A percentile compares a stretch with the other conserved stretches of the same genome.
Evolutionary conservation across 1,284 basidiomycete species (phyloP).

Genomic region (Microbotryum intermedium): DNA sequence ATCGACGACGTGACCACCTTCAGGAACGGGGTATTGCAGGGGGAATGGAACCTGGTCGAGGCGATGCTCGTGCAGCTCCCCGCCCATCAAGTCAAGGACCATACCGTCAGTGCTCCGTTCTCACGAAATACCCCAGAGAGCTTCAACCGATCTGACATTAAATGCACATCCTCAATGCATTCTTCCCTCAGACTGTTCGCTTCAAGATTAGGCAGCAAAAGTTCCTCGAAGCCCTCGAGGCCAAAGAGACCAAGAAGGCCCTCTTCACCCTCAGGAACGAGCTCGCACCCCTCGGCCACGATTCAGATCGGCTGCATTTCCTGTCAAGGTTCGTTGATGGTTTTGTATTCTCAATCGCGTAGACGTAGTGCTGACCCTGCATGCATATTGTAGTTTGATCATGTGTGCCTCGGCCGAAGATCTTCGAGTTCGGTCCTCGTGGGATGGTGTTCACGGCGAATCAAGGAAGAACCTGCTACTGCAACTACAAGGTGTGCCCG

Average conservation of each 20-base stretch:
- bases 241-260: conserved; percentile 68
- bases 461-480: conserved; percentile 70
- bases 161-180: too few species aligned
- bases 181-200: conserved; percentile 52
- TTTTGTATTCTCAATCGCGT: conserved; percentile 2
- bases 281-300: conserved; percentile 66
- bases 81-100: conserved; percentile 25
- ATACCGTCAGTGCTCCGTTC: conserved; percentile 7
- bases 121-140: neutral
- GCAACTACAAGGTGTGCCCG: conserved; percentile 62
- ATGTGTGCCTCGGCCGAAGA: conserved; percentile 83
- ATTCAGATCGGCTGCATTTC: conserved; percentile 67
- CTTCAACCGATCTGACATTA: neutral
- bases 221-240: conserved; percentile 88
- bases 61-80: conserved; percentile 50
- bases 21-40: conserved; percentile 68
- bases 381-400: conserved; percentile 53
- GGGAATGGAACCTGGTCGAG: conserved; percentile 75
- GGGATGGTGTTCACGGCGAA: conserved; percentile 76
- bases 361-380: conserved; percentile 28
- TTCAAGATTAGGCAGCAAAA: conserved; percentile 91
- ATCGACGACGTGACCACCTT: conserved; percentile 69
- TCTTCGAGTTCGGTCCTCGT: conserved; percentile 66
- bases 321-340: conserved; percentile 61
- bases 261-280: conserved; percentile 77